Base-by-base conservation (phyloP, 148 eudicot species). In the Chenopodium suecicum region DNA sequence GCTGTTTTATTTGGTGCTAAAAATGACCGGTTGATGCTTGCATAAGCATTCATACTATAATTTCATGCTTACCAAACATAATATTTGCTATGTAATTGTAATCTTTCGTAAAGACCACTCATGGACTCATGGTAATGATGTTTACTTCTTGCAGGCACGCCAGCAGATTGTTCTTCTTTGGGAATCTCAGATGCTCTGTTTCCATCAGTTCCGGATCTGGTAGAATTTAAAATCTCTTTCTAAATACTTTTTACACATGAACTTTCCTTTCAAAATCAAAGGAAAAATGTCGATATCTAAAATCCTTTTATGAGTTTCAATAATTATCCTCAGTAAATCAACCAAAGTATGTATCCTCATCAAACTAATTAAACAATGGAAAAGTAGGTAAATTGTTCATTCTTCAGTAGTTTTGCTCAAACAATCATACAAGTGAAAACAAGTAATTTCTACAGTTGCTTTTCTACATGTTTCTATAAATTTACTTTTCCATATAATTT, bases 161-260 rank as follows among this genome's bases (percentile, higher is more conserved):
- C 99, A 23, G 95, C 99, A 32, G 99, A 96, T 76, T 96, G 99
- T 83, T 75, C 97, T 82, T 94, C 99, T 64, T 80, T 96, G 83
- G 99, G 99, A 75, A 71, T 92, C 76, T 94, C 98, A 20, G 85
- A 86, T 80, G 84, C 89, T 70, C 88, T 96, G 63, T 96, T 96
- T 88, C 88, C 97, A 76, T 83, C 87, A 64, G 29, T 67, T 32
- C 97, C 99, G 80, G 99, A 94, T 87, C 88, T 96, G 98, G 98
- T 94, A 89, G 16, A 48, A 32, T n/a, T 58, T 56, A 31, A 80
- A 44, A 1, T 58, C 79, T 76, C 75, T 29, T n/a, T 60, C 63
- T 73, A 23, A 12, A 48, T 65, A 13, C 37, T 56, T 13, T 56
- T 22, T 41, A 41, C 44, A 41, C 44, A 41, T 41, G 44, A 41